Base-by-base conservation (phyloP, 139 green algal genomes). In the Gonium pectorale region DNA sequence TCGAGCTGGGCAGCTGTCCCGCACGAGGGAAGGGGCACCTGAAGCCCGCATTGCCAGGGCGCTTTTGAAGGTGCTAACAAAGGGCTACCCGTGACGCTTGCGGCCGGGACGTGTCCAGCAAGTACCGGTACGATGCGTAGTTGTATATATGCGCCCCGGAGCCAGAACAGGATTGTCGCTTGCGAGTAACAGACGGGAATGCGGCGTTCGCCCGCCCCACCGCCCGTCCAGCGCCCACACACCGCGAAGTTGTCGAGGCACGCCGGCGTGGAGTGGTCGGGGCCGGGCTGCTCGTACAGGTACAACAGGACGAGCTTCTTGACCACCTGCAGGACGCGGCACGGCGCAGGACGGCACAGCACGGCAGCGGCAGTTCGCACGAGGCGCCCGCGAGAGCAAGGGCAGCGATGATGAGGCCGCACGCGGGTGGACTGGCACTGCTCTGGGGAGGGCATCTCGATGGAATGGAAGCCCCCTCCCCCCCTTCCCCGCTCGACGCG, bases 291-390 rank as follows among this genome's bases (percentile, higher is more conserved):
- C 44, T 88, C 69, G 38, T 60, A 54, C 31, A 88, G 2, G 73
- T 68, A 88, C 41, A 88, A 40, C 83, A 88, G 83, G 9, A 88
- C 17, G 3, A 88, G 75, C 41, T 49, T 44, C 52, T 88, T 88
- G 19, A 59, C 66, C 5, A 88, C 83, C 83, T 88, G 75, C 0
- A 22, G 37, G 40, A 13, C 60, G 27, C 27, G 60, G 27, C 40
- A 27, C 60, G 38, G 46, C 46, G 13, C 46, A 54, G 46, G 15
- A 15, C 13, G 46, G 11, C 13, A 15, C 11, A 15, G 46, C 46
- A 15, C 46, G 46, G n/a, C n/a, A n/a, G n/a, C n/a, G n/a, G n/a
- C n/a, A n/a, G n/a, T n/a, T n/a, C n/a, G n/a, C n/a, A n/a, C n/a
- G n/a, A n/a, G n/a, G n/a, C n/a, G 17, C 38, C 33, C 29, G 44